Base-by-base conservation (phyloP, 2,329 filamentous ascomycete species). In the Lojkania enalia region DNA sequence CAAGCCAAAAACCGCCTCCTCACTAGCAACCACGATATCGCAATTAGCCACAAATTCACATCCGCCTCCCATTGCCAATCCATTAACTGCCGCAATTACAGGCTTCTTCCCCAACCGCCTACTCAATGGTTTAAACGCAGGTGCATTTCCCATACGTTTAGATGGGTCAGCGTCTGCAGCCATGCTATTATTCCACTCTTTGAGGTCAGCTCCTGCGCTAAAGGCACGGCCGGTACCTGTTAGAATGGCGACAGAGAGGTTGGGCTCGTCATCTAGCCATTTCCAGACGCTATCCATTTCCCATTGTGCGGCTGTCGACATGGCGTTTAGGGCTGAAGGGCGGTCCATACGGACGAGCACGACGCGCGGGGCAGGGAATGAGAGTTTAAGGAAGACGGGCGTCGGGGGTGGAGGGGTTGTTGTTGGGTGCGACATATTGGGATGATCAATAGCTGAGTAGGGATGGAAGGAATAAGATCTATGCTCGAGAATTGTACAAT, bases 51-150 rank as follows among this genome's bases (percentile, higher is more conserved):
- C 46, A 39, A 63, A 54, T 40, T 65, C 61, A 19, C 42, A 54
- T 2, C 61, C 61, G 18, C 52, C 61, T 13, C 61, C 61, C 51
- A 54, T 53, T 5, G 52, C 51, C 3, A 57, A 69, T 0, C 79
- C 79, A 56, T 81, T 81, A 4, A 80, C 76, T 0, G 79, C 79
- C 2, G 77, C 77, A 49, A 82, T 77, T 20, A 81, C 70, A 1
- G 79, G 78, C 57, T 82, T 82, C 66, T 80, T 82, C 0, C 81
- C 81, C 12, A 64, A 60, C 4, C 81, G 66, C 15, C 75, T 68
- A 20, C 74, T 77, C 15, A 85, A 61, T 0, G 78, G 80, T 47
- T 70, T 73, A 49, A 81, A 79, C 1, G 47, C 51, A 0, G 67
- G 57, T 2, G 74, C 72, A 39, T 72, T 73, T 13, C 48, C 54